phyloP scores from a whole-genome alignment of 768 basidiomycete species.

The Ephemerocybe angulata region DNA sequence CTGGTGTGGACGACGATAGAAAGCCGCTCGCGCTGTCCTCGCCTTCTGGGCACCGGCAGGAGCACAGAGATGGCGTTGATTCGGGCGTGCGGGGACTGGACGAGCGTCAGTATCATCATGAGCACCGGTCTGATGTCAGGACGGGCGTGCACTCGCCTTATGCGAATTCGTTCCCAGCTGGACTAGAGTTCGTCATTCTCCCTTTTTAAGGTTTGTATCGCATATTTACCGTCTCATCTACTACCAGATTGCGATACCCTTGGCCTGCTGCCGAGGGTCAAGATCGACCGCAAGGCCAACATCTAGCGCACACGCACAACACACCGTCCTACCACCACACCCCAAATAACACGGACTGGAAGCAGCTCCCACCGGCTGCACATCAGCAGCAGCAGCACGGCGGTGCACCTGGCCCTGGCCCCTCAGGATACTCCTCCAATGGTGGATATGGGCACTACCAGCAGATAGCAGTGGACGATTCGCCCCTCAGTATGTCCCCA shows the following conservation, averaged over 20 bases:
- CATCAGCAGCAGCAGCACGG: no score
- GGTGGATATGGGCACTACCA: no score
- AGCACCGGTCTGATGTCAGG: background rate
- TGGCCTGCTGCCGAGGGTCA: background rate
- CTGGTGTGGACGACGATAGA: background rate
- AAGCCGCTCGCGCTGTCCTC: background rate
- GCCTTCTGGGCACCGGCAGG: background rate
- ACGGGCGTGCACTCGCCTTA: background rate
- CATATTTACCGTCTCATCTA: no score
- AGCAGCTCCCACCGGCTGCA: no score
- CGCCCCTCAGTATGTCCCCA: no score
- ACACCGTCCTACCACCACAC: background rate
- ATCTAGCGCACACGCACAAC: background rate
- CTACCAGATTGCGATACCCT: background rate
- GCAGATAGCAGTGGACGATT: no score
- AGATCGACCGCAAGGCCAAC: background rate
- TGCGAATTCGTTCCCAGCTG: background rate
- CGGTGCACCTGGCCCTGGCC: no score
- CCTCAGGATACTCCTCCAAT: no score
- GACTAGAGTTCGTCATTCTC: background rate
- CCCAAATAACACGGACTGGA: background rate
- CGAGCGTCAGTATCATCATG: background rate
- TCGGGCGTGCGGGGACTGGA: background rate
- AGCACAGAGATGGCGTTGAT: background rate
- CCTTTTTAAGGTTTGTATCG: no score